These are phyloP conservation scores for Colletotrichum falcatum DNA, from an alignment of 2,329 filamentous ascomycete species.

Conservation along the genomic window DNA sequence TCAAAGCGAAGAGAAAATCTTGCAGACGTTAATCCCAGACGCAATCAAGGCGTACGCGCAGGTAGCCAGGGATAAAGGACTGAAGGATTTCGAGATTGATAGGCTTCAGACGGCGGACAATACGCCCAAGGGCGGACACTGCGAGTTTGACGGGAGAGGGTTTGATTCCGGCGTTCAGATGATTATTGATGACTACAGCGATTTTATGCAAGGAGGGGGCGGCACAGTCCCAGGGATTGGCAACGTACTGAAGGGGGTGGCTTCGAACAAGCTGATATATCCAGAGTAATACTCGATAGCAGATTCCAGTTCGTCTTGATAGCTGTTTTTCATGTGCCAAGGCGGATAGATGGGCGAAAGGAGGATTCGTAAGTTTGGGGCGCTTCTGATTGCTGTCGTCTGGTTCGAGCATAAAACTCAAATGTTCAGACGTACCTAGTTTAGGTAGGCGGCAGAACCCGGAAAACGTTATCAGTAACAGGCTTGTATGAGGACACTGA, in stretches of 20 bases:
- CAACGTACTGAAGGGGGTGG: slow-evolving; percentile 60
- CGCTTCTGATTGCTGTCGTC: background rate
- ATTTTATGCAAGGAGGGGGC: slow-evolving; percentile 64
- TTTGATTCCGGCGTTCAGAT: slow-evolving; percentile 68
- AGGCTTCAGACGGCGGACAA: slow-evolving; percentile 68
- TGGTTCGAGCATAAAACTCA: background rate
- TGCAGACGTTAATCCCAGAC: slow-evolving; percentile 63
- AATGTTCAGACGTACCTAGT: background rate
- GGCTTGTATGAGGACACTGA: background rate
- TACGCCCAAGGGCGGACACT: slow-evolving; percentile 66
- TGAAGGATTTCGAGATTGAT: slow-evolving; percentile 59
- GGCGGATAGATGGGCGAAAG: too few species aligned
- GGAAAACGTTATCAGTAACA: background rate
- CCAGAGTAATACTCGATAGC: too few species aligned
- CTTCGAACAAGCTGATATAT: slow-evolving; percentile 60
- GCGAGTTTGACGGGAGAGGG: slow-evolving; percentile 65
- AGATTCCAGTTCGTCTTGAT: too few species aligned
- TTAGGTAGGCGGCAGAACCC: background rate
- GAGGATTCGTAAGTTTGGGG: background rate
- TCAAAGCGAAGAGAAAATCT: slow-evolving; percentile 59
- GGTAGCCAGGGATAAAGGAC: slow-evolving; percentile 56
- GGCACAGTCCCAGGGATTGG: slow-evolving; percentile 62
- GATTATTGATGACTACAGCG: slow-evolving; percentile 63
- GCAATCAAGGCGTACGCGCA: slow-evolving; percentile 64
- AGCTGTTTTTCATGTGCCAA: too few species aligned